Base-by-base conservation (phyloP, 352 stramenopile genomes). In the Phytophthora pistaciae region DNA sequence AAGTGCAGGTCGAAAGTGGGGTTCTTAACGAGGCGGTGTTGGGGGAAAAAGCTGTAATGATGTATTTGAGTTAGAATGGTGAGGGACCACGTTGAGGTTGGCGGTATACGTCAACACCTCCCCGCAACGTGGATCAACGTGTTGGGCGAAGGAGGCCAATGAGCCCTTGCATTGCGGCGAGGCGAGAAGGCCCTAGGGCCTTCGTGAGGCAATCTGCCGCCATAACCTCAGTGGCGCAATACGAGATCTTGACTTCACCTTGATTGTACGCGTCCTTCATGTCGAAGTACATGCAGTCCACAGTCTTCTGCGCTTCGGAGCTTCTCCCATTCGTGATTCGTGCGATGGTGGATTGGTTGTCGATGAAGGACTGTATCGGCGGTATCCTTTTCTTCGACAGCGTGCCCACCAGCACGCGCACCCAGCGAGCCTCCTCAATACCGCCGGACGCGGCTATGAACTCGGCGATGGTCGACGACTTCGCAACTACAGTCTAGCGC, bases 401-500 rank as follows among this genome's bases (percentile, higher is more conserved):
- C 16, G 29, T 13, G 11, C 16, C 18, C 23, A 44, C 11, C 8
- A 56, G 20, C 14, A 42, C 3, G 8, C 8, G 23, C 14, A 44
- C 18, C 52, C 52, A 58, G 3, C 52, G 52, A 8, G 33, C 16
- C 21, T 44, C 27, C 5, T 58, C 52, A 16, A 46, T 16, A 16
- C 29, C 52, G 10, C 18, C 9, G 4, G 31, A 23, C 16, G 50
- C 31, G 18, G 49, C 53, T 10, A 67, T 60, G 20, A 53, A 67
- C 25, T 68, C 53, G 8, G 52, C 52, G 7, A 29, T 13, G 1
- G 61, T 68, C 1, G 61, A 61, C 6, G 52, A 61, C 5, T 46
- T 68, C 0, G 61, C 25, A 3, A 54, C 31, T 2, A 49, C 0
- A 18, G 18, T 16, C 7, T 68, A 38, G 3, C 23, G 50, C 3